These are phyloP conservation scores for Botrytis aclada DNA, from an alignment of 2,329 filamentous ascomycete genomes.

Conservation along the genomic window DNA sequence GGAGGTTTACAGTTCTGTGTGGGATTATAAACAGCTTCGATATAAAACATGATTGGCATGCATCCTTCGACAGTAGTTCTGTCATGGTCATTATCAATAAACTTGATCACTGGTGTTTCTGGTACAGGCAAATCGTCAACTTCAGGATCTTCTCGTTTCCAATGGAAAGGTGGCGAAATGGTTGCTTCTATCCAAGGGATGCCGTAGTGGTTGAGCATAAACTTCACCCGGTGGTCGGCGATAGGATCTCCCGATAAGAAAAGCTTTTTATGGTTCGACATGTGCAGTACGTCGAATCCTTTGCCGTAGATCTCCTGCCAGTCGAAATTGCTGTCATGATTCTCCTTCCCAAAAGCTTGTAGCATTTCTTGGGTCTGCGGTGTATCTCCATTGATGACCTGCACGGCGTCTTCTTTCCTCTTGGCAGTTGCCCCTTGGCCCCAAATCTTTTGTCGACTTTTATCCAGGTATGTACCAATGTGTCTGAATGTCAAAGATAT, in stretches of 20 bases:
- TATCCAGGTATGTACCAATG: constrained; percentile 80
- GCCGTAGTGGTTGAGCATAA: constrained; percentile 50
- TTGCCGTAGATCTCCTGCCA: constrained; percentile 74
- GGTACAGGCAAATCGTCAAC: constrained; percentile 24
- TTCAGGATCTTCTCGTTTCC: constrained; percentile 30
- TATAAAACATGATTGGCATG: constrained; percentile 55
- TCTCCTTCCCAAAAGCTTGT: constrained; percentile 79
- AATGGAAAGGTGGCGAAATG: constrained; percentile 33
- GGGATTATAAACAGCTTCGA: constrained; percentile 52
- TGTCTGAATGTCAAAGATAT: constrained; percentile 90
- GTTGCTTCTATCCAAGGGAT: constrained; percentile 40
- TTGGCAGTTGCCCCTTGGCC: constrained; percentile 83
- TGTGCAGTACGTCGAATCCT: constrained; percentile 82
- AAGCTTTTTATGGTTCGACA: constrained; percentile 42
- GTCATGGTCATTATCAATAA: constrained; percentile 52
- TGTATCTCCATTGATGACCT: constrained; percentile 67
- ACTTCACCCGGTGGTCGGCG: constrained; percentile 48
- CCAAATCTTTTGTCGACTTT: constrained; percentile 70
- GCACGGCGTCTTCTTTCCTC: constrained; percentile 53
- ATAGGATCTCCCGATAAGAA: constrained; percentile 49
- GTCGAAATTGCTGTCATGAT: constrained; percentile 67
- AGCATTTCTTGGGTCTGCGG: constrained; percentile 67
- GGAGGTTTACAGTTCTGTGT: constrained; percentile 12
- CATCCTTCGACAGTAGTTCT: constrained; percentile 50
- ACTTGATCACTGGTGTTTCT: constrained; percentile 44